A percentile compares a stretch with the other conserved stretches of the same genome.
These are phyloP conservation scores for Phaeosphaeriaceae sp. DNA, from an alignment of 2,329 filamentous ascomycete species.

Conservation along the genomic window DNA sequence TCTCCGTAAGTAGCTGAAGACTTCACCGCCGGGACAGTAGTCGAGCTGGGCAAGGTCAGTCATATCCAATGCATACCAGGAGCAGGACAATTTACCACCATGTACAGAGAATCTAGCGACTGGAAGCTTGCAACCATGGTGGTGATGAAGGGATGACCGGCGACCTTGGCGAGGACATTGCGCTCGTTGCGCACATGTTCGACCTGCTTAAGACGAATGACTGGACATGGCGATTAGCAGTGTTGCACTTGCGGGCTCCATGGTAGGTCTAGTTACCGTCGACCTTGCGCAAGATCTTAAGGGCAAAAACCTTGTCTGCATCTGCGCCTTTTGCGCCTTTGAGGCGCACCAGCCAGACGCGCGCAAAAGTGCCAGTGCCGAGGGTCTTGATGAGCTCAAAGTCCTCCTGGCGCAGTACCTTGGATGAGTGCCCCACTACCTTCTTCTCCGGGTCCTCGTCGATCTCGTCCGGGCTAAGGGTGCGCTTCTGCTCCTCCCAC, in stretches of 20 bases:
- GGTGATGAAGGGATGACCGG: constrained; percentile 84
- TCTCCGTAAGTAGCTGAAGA: constrained; percentile 82
- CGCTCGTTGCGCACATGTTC: constrained; percentile 87
- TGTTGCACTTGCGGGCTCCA: constrained; percentile 12
- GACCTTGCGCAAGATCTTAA: constrained; percentile 75
- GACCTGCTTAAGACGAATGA: constrained; percentile 84
- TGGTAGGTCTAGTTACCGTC: constrained; percentile 51
- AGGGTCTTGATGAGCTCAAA: constrained; percentile 78
- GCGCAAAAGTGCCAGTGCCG: constrained; percentile 81
- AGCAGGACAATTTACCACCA: constrained; percentile 61
- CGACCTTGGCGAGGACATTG: constrained; percentile 76
- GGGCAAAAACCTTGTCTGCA: constrained; percentile 72
- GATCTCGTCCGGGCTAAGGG: constrained; percentile 53
- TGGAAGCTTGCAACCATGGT: constrained; percentile 79
- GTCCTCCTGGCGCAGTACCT: constrained; percentile 60
- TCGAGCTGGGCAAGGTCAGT: constrained; percentile 61
- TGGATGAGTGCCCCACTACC: constrained; percentile 55
- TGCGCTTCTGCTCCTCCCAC: constrained; percentile 55
- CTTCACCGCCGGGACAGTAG: constrained; percentile 82
- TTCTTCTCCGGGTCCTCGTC: constrained; percentile 52
- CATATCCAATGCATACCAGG: background rate
- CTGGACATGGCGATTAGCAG: constrained; percentile 48
- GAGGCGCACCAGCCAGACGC: constrained; percentile 78
- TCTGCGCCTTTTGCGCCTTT: constrained; percentile 60
- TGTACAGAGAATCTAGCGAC: constrained; percentile 78